A percentile compares a stretch with the other conserved stretches of the same genome.
These are phyloP conservation scores for Cucumis cinereus DNA, from an alignment of 306 rosid genomes.

Conservation along the genomic window DNA sequence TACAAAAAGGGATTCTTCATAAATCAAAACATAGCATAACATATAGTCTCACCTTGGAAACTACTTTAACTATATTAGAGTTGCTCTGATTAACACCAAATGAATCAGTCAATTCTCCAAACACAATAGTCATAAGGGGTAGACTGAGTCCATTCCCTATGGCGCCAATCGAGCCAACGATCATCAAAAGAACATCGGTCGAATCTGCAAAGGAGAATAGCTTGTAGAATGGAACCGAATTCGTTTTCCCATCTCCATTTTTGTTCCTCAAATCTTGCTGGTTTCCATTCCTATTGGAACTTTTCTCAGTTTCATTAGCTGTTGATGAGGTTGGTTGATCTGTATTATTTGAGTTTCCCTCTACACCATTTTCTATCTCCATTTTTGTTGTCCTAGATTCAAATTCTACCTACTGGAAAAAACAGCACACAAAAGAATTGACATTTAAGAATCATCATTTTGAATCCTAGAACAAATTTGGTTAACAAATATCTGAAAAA, in stretches of 20 bases:
- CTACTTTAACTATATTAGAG: constrained; percentile 28
- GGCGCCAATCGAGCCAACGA: constrained; percentile 50
- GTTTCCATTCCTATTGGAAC: background rate
- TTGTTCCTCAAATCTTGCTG: constrained; percentile 22
- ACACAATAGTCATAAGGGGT: constrained; percentile 51
- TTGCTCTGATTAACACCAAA: constrained; percentile 35
- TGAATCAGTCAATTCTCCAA: constrained; percentile 51
- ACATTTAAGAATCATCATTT: background rate
- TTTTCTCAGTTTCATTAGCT: constrained; percentile 14
- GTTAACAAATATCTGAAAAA: background rate
- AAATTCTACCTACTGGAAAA: background rate
- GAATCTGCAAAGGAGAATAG: constrained; percentile 79
- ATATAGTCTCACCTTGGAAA: constrained; percentile 33
- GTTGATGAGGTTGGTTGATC: constrained; percentile 20
- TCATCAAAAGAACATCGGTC: constrained; percentile 46
- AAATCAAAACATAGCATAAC: background rate
- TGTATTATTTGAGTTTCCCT: constrained; percentile 10
- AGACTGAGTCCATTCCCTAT: constrained; percentile 41
- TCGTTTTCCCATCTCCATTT: constrained; percentile 20
- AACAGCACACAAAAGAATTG: background rate
- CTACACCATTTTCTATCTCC: constrained; percentile 21
- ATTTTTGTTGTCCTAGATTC: constrained; percentile 15
- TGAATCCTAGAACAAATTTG: background rate
- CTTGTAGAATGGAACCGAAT: constrained; percentile 51
- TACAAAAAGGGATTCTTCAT: background rate